Evolutionary conservation across 176 grass and related monocot genomes (phyloP).

Genomic region (Bothriochloa decipiens): DNA sequence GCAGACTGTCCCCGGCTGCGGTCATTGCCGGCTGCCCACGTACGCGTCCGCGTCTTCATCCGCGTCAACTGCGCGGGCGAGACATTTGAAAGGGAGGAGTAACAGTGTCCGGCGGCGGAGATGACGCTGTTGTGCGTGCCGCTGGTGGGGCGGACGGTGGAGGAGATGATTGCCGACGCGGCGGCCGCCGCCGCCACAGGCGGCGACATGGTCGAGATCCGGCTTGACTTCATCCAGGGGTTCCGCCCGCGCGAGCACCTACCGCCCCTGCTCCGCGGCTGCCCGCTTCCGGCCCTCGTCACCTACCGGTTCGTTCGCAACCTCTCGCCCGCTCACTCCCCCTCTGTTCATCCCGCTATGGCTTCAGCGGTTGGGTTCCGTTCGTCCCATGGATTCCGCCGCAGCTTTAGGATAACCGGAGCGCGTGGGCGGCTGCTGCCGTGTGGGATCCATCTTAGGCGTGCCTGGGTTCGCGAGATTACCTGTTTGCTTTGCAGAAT

Average conservation of each 20-base stretch:
- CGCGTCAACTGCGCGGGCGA: not conserved
- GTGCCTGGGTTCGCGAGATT: not conserved
- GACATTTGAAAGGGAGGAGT: not conserved
- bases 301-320: conserved; percentile 68
- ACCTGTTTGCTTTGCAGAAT: no score
- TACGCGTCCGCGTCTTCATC: conserved; percentile 35
- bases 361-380: not conserved
- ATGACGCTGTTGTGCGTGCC: conserved; percentile 94
- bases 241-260: conserved; percentile 71
- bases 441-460: not conserved
- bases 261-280: conserved; percentile 55
- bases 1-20: not conserved
- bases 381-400: not conserved
- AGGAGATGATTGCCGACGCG: conserved; percentile 76
- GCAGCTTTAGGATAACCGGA: not conserved
- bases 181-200: conserved; percentile 56
- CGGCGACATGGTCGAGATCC: conserved; percentile 89
- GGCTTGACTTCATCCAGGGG: conserved; percentile 71
- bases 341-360: not conserved
- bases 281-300: conserved; percentile 71
- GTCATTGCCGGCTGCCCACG: conserved; percentile 28
- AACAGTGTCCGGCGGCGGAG: not conserved
- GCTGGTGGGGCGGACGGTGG: conserved; percentile 78
- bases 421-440: not conserved
- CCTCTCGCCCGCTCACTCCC: not conserved